Evolutionary conservation across 208 protist genomes (phyloP).

Genomic region (Borovskyia barvae): DNA sequence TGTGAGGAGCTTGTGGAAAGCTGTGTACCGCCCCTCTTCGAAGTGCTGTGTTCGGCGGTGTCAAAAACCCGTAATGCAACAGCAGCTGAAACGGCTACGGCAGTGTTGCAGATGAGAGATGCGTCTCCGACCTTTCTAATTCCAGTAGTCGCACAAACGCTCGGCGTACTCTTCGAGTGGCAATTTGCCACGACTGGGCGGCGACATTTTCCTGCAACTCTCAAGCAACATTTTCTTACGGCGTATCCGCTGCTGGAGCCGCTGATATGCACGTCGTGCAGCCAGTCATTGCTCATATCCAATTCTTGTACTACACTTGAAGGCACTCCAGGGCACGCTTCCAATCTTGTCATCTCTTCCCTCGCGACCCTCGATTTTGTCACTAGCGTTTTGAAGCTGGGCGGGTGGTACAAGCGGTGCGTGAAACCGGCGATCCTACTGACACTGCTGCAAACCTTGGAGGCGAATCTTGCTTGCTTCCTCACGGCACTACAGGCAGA

Average conservation of each 20-base stretch:
- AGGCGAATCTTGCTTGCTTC: slow-evolving; percentile 28
- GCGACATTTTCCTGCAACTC: slow-evolving; percentile 9
- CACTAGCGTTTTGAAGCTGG: slow-evolving; percentile 28
- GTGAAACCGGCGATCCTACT: slow-evolving; percentile 21
- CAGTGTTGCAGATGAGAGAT: neutral
- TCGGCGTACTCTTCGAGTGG: slow-evolving; percentile 18
- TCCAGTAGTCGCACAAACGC: slow-evolving; percentile 9
- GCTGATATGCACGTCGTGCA: slow-evolving; percentile 6
- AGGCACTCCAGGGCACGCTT: no score
- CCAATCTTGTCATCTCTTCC: neutral
- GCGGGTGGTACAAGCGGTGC: slow-evolving; percentile 34
- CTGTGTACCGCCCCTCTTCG: slow-evolving; percentile 11
- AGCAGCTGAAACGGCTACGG: neutral
- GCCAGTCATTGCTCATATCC: slow-evolving; percentile 8
- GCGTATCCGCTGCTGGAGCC: slow-evolving; percentile 9
- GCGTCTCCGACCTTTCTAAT: neutral
- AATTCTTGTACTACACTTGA: no score
- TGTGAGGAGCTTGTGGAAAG: slow-evolving; percentile 14
- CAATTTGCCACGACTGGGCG: slow-evolving; percentile 6
- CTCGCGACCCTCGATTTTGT: slow-evolving; percentile 22
- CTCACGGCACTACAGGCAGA: slow-evolving; percentile 3
- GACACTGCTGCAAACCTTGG: slow-evolving; percentile 24
- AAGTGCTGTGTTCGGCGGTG: slow-evolving; percentile 5
- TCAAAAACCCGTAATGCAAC: neutral
- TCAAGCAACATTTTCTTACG: slow-evolving; percentile 14